A percentile compares a stretch with the other conserved stretches of the same genome.
Conservation (phyloP, 2,329 filamentous ascomycete species). For the Diaporthe australafricana region DNA sequence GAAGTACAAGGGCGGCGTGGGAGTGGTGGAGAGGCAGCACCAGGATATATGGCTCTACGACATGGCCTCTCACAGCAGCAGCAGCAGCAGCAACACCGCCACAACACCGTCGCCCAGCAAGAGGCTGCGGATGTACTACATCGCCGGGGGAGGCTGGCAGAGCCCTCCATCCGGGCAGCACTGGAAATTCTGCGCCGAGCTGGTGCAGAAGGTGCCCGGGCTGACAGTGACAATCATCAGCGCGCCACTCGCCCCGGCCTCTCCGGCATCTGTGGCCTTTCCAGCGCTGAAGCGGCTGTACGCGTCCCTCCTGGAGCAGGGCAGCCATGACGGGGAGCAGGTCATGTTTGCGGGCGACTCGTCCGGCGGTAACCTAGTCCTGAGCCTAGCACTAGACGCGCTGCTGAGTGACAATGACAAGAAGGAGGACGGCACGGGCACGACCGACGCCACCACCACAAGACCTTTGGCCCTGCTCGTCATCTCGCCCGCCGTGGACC, state of each 20-base stretch:
- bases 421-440: background rate
- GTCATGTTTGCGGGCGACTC: background rate
- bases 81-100: no score
- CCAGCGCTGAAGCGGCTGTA: background rate
- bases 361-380: background rate
- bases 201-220: background rate
- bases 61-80: background rate
- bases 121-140: background rate
- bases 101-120: background rate
- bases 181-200: constrained; percentile 3
- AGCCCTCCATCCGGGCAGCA: background rate
- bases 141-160: background rate
- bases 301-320: background rate
- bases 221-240: background rate
- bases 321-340: background rate
- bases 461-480: background rate
- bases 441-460: no score
- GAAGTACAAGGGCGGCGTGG: background rate
- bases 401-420: no score
- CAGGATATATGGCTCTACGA: background rate
- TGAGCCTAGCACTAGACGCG: background rate
- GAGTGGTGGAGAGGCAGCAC: background rate
- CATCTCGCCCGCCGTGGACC: background rate
- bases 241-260: background rate
- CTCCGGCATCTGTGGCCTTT: background rate